Percentiles rank a stretch among this genome's conserved stretches.
phyloP scores from a whole-genome alignment of 176 grass and related monocot species.

The Tillandsia leiboldiana region DNA sequence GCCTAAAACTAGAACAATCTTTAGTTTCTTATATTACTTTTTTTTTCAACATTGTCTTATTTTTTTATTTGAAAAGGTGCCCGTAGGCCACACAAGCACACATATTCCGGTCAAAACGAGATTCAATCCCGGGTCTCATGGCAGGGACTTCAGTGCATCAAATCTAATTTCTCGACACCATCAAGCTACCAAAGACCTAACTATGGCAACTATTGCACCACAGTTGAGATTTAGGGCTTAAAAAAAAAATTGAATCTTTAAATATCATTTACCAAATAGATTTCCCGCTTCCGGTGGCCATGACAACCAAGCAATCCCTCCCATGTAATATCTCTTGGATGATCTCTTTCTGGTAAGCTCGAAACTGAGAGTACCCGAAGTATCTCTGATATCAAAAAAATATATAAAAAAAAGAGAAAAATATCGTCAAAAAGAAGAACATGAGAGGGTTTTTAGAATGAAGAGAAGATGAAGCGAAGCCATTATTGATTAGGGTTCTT shows the following conservation, averaged over 20 bases:
- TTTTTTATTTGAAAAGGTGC: too few species aligned
- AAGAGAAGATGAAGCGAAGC: background rate
- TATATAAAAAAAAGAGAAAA: background rate
- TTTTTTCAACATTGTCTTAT: too few species aligned
- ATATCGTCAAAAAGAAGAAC: too few species aligned
- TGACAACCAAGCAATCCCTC: slow-evolving; percentile 76
- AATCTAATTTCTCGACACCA: too few species aligned
- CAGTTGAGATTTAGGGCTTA: background rate
- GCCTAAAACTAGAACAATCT: too few species aligned
- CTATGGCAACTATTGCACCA: background rate
- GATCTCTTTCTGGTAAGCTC: slow-evolving; percentile 67
- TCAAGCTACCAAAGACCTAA: too few species aligned
- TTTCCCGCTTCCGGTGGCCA: slow-evolving; percentile 97
- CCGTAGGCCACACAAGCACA: too few species aligned
- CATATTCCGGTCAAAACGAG: too few species aligned
- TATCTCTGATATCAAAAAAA: slow-evolving; percentile 34
- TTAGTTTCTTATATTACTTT: too few species aligned
- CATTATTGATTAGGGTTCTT: slow-evolving; percentile 15
- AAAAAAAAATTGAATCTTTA: slow-evolving; percentile 2
- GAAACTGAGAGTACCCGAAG: slow-evolving; percentile 61
- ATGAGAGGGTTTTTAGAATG: too few species aligned
- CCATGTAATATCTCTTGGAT: slow-evolving; percentile 53
- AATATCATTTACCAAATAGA: slow-evolving; percentile 50
- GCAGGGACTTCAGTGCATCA: too few species aligned
- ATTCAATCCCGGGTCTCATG: too few species aligned